These are phyloP conservation scores for Silene coronaria DNA, from an alignment of 179 eudicot species.

Conservation along the genomic window DNA sequence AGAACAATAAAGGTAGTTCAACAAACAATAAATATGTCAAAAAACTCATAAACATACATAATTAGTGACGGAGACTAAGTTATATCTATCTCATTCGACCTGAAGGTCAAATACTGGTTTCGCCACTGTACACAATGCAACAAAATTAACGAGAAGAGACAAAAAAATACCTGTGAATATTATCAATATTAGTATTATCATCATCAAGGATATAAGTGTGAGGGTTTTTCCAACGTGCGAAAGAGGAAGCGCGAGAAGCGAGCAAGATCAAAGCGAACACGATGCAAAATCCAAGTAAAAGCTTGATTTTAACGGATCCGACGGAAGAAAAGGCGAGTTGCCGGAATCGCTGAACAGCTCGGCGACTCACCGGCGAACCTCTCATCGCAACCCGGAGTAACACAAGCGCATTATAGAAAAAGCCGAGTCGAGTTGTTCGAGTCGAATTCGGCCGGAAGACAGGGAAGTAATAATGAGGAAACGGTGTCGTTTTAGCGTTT, in stretches of 20 bases:
- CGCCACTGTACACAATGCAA: no score
- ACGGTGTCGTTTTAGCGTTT: neutral
- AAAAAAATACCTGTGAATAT: slow-evolving; percentile 36
- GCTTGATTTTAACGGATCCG: slow-evolving; percentile 56
- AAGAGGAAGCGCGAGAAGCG: slow-evolving; percentile 39
- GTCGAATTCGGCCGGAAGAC: neutral
- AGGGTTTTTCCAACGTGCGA: slow-evolving; percentile 34
- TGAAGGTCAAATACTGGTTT: no score
- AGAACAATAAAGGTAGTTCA: neutral
- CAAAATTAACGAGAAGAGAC: no score
- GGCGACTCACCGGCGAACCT: slow-evolving; percentile 49
- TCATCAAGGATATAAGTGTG: slow-evolving; percentile 23
- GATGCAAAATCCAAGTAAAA: slow-evolving; percentile 49
- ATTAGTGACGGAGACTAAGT: no score
- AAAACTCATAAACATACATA: neutral
- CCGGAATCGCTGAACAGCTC: slow-evolving; percentile 42
- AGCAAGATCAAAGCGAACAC: slow-evolving; percentile 41
- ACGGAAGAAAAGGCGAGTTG: slow-evolving; percentile 43
- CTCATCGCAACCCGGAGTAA: slow-evolving; percentile 32
- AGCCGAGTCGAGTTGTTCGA: neutral
- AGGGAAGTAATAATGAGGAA: no score
- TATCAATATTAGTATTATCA: neutral
- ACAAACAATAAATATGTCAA: neutral
- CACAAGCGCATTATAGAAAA: slow-evolving; percentile 15
- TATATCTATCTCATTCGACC: no score